Base-by-base conservation (phyloP, 2,329 filamentous ascomycete genomes). In the Xylariaceae sp. region DNA sequence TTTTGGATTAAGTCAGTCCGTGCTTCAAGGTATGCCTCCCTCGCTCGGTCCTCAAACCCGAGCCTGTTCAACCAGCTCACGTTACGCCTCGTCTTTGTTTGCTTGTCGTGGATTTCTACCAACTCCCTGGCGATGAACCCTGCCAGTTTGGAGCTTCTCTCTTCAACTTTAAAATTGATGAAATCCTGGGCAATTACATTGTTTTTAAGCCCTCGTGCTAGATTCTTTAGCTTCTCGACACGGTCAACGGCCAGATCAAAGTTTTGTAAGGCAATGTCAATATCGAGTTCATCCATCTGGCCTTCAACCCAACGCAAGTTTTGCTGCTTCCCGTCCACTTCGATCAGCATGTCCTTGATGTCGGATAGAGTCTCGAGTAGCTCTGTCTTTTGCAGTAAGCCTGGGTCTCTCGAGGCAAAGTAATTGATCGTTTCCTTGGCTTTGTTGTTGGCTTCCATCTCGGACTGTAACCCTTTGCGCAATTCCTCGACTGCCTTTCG, bases 311-410 rank as follows among this genome's bases (percentile, higher is more conserved):
- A 97, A 50, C 94, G 90, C 43, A 99, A 82, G 71, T 95, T 97
- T 71, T 98, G 92, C 73, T 97, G 93, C 69, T 96, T 96, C 45
- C 95, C 95, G 68, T 98, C 95, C 12, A 96, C 91, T 67, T 99
- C 95, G 65, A 99, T 93, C 53, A 96, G 84, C 77, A 96, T 89
- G 72, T 96, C 91, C 70, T 92, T 92, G 67, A 89, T 87, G 61
- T 88, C 86, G 1, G 91, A 92, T 8, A 92, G 76, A 6, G 86
- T 89, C 69, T 95, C 91, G 12, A 96, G 82, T 2, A 95, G 78
- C 56, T 94, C 90, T 0, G 89, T 87, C 73, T 93, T 92, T 69
- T 91, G 89, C 37, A 93, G 79, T 21, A 93, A 79, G 1, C 87
- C 87, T 1, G 90, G 87, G 61, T 95, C 91, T 61, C 91, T 84